These are phyloP conservation scores for Cryptococcus maquisensis DNA, from an alignment of 1,284 basidiomycete species.

Conservation along the genomic window DNA sequence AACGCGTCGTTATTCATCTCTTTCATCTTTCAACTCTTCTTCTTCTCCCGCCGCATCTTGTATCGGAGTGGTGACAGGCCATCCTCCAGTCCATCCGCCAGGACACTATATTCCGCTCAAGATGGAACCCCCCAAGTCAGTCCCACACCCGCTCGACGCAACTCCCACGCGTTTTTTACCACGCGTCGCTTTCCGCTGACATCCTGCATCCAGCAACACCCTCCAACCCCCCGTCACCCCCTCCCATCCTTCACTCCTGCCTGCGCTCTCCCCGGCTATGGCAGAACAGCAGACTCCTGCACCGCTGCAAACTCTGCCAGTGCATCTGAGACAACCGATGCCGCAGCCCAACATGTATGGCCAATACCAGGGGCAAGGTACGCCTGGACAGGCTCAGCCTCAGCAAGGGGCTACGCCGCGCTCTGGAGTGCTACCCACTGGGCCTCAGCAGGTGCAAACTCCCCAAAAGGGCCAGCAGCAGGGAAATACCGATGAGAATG, in stretches of 20 bases:
- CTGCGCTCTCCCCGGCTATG: conserved; percentile 22
- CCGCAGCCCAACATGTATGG: conserved; percentile 17
- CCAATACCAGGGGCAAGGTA: conserved; percentile 2
- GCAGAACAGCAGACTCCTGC: conserved; percentile 25
- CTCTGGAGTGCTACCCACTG: too few relatives aligned
- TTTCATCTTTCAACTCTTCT: neutral
- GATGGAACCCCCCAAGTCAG: neutral
- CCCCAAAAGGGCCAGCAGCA: conserved; percentile 1
- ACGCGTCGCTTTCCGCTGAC: neutral
- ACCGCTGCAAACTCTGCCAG: conserved; percentile 25
- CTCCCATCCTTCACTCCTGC: conserved; percentile 28
- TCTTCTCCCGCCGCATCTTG: neutral
- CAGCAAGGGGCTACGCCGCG: neutral
- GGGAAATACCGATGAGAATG: conserved; percentile 22
- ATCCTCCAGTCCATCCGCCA: neutral
- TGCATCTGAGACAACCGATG: conserved; percentile 10
- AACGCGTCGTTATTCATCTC: neutral
- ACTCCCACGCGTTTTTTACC: neutral
- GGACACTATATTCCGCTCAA: neutral
- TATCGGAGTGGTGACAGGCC: neutral
- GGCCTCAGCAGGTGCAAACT: too few relatives aligned
- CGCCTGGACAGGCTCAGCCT: conserved; percentile 7
- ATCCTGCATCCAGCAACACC: neutral
- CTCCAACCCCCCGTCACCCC: conserved; percentile 23
- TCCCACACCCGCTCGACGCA: neutral